Conservation (phyloP, 192 early-diverging fungal genomes). For the Backusella parvicylindrica region DNA sequence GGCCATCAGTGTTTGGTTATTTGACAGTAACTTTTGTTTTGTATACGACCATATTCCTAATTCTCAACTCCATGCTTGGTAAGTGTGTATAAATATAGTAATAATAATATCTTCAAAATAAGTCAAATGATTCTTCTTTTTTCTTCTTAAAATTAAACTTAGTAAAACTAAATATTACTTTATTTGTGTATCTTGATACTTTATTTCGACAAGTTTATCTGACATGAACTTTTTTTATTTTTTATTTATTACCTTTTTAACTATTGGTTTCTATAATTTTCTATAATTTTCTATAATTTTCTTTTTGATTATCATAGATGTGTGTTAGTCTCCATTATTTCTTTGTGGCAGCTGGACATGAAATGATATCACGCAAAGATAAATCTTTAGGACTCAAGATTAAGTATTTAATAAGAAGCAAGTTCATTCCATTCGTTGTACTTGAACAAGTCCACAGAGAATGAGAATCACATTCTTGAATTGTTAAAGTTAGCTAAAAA, state of each 20-base stretch:
- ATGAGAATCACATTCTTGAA: constrained; percentile 16
- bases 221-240: neutral
- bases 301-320: constrained; percentile 19
- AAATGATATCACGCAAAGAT: neutral
- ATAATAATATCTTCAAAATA: neutral
- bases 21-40: constrained; percentile 34
- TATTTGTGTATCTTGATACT: neutral
- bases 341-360: constrained; percentile 20
- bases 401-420: neutral
- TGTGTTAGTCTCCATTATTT: constrained; percentile 28
- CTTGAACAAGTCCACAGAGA: neutral
- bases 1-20: constrained; percentile 29
- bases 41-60: constrained; percentile 31
- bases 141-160: neutral
- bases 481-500: constrained; percentile 7
- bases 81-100: neutral
- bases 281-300: neutral
- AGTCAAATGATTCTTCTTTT: constrained; percentile 2
- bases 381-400: neutral
- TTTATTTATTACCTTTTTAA: neutral
- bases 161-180: neutral
- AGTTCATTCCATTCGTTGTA: neutral
- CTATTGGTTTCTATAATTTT: neutral
- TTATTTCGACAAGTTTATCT: constrained; percentile 3
- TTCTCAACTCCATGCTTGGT: constrained; percentile 31